These are phyloP conservation scores for Ogataea pilisensis DNA, from an alignment of 805 yeast genomes.

Conservation along the genomic window DNA sequence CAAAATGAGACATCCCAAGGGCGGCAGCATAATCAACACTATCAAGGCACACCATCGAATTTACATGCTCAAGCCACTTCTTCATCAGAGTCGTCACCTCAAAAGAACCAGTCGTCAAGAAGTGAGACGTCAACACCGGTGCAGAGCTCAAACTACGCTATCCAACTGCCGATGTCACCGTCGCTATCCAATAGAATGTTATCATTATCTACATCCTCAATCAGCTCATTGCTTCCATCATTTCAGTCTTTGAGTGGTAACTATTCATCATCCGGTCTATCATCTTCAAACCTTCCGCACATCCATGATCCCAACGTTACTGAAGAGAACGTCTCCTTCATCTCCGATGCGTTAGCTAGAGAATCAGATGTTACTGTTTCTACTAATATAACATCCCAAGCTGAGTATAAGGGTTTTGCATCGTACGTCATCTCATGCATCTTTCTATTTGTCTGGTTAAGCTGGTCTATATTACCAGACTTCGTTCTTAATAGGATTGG, in stretches of 20 bases:
- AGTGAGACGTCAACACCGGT: neutral
- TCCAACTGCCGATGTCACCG: constrained; percentile 6
- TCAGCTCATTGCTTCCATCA: constrained; percentile 29
- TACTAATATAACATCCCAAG: constrained; percentile 48
- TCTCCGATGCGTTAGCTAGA: constrained; percentile 54
- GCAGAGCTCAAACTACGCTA: neutral
- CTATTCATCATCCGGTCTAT: constrained; percentile 20
- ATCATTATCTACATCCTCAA: constrained; percentile 30
- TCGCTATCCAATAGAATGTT: constrained; percentile 24
- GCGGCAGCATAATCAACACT: too few species aligned
- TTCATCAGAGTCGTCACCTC: neutral
- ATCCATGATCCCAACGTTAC: constrained; percentile 8
- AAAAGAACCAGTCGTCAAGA: neutral
- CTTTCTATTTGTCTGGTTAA: constrained; percentile 49
- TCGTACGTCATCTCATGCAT: constrained; percentile 65
- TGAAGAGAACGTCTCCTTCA: constrained; percentile 11
- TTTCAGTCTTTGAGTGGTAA: constrained; percentile 25
- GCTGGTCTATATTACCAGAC: constrained; percentile 77
- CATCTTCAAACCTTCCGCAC: constrained; percentile 1
- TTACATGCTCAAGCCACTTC: neutral
- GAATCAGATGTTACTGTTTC: constrained; percentile 64
- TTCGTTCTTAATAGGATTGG: constrained; percentile 46
- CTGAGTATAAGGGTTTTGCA: constrained; percentile 88
- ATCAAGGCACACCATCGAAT: neutral
- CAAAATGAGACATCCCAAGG: too few species aligned